Percentiles rank a stretch among this genome's conserved stretches.
These are phyloP conservation scores for Amanita muscaria DNA, from an alignment of 768 basidiomycete species.

Conservation along the genomic window DNA sequence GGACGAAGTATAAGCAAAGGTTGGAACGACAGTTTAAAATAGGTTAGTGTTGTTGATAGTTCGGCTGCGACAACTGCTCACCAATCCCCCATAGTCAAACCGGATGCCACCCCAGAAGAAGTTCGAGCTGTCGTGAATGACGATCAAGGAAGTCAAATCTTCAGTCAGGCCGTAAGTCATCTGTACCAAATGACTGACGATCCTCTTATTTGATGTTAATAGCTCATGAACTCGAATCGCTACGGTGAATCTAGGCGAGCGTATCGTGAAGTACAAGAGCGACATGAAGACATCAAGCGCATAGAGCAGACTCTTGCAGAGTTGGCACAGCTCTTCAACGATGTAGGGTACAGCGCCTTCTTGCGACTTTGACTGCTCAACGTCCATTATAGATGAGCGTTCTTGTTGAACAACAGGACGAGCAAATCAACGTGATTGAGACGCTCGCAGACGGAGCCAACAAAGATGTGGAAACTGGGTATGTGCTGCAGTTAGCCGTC, in stretches of 20 bases:
- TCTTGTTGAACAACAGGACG: constrained; percentile 91
- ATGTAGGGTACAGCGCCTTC: constrained; percentile 42
- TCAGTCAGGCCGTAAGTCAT: constrained; percentile 72
- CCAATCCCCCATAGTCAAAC: constrained; percentile 57
- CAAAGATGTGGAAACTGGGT: constrained; percentile 84
- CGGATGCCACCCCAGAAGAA: constrained; percentile 87
- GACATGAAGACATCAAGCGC: constrained; percentile 91
- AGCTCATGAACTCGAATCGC: constrained; percentile 89
- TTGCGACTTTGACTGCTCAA: background rate
- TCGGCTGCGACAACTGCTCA: background rate
- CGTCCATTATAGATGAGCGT: constrained; percentile 68
- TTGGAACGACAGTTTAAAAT: constrained; percentile 86
- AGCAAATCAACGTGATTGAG: constrained; percentile 78
- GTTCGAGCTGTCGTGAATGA: constrained; percentile 81
- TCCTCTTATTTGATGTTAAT: constrained; percentile 9
- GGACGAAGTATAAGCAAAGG: constrained; percentile 69
- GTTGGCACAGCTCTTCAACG: constrained; percentile 92
- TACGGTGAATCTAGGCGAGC: constrained; percentile 84
- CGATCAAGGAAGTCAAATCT: constrained; percentile 75
- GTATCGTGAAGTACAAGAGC: constrained; percentile 94
- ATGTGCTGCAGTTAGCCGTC: constrained; percentile 16
- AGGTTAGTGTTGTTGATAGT: constrained; percentile 34
- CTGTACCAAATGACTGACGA: background rate
- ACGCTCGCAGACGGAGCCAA: constrained; percentile 64
- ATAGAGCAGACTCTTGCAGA: constrained; percentile 92